A percentile compares a stretch with the other conserved stretches of the same genome.
These are phyloP conservation scores for Colletotrichum sp. DNA, from an alignment of 2,329 filamentous ascomycete species.

Conservation along the genomic window DNA sequence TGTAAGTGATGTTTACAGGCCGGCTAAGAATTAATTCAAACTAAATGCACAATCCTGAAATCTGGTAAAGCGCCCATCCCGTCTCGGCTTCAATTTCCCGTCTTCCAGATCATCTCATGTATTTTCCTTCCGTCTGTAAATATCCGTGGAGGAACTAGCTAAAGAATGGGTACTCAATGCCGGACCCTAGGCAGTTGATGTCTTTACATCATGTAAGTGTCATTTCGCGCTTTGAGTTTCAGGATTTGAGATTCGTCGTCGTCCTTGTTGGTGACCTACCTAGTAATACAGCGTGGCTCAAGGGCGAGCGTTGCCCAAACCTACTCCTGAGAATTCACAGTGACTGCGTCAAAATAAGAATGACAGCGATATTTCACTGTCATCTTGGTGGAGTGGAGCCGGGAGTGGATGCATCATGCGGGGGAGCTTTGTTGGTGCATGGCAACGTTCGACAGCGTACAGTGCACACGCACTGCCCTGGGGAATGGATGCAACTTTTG, in stretches of 20 bases:
- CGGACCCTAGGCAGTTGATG: not conserved
- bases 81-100: not conserved
- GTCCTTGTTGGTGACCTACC: not conserved
- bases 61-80: not conserved
- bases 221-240: not conserved
- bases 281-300: not conserved
- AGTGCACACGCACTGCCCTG: not conserved
- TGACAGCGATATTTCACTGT: not conserved
- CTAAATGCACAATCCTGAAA: not conserved
- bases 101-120: not conserved
- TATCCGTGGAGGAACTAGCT: not conserved
- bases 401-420: not conserved
- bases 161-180: not conserved
- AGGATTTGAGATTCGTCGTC: not conserved
- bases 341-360: not conserved
- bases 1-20: not conserved
- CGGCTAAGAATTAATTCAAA: not conserved
- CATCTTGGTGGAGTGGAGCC: not conserved
- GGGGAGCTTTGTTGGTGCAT: not conserved
- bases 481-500: not conserved
- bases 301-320: not conserved
- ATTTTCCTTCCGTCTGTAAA: not conserved
- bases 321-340: not conserved
- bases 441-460: not conserved
- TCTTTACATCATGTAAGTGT: not conserved